phyloP scores from a whole-genome alignment of 2,329 filamentous ascomycete species.

The Paecilomyces sp. region DNA sequence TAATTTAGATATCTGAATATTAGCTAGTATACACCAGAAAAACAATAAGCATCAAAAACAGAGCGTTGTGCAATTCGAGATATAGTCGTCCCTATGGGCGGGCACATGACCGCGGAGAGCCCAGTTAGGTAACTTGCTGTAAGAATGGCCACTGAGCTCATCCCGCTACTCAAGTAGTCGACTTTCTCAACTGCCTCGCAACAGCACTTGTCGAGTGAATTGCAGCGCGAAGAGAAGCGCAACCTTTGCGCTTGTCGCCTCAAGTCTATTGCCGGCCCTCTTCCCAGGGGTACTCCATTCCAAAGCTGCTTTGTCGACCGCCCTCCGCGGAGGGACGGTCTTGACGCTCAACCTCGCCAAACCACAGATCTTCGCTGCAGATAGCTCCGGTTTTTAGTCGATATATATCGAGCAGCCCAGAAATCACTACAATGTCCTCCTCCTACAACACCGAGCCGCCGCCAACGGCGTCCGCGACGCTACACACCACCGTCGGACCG shows the following conservation, averaged over 20 bases:
- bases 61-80: too few relatives aligned
- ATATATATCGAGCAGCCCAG: background rate
- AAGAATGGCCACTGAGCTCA: background rate
- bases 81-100: background rate
- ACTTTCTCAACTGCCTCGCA: background rate
- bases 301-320: background rate
- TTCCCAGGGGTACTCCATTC: background rate
- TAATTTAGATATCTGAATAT: too few relatives aligned
- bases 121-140: background rate
- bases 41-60: too few relatives aligned
- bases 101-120: background rate
- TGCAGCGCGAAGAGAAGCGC: background rate
- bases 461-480: slow-evolving; percentile 82
- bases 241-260: background rate
- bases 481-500: slow-evolving; percentile 86
- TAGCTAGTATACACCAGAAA: too few relatives aligned
- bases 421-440: slow-evolving; percentile 59
- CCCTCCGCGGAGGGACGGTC: background rate
- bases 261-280: background rate
- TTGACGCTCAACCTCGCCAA: background rate
- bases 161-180: background rate
- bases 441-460: slow-evolving; percentile 94
- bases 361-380: background rate
- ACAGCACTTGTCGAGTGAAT: background rate
- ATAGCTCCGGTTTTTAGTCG: background rate